These are phyloP conservation scores for Solanum habrochaites DNA, from an alignment of 257 asterid species.

Conservation along the genomic window DNA sequence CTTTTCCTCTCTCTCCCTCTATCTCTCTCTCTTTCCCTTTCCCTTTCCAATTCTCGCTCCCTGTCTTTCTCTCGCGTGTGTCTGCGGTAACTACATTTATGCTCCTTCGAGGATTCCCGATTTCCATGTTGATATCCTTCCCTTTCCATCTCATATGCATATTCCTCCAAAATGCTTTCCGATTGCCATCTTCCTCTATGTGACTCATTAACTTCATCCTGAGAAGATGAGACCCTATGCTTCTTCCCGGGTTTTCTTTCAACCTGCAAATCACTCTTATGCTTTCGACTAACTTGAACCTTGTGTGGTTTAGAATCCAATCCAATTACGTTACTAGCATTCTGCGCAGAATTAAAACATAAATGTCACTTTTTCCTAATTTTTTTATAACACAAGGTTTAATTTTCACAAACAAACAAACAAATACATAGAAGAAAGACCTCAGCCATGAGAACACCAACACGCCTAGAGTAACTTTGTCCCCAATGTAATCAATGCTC, in stretches of 20 bases:
- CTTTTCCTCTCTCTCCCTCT: constrained; percentile 13
- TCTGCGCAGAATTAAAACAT: constrained; percentile 1
- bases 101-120: not conserved
- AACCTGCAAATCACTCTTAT: not conserved
- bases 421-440: constrained; percentile 44
- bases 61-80: not conserved
- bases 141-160: not conserved
- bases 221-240: not conserved
- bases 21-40: constrained; percentile 14
- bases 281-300: constrained; percentile 9
- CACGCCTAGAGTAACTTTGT: constrained; percentile 26
- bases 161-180: not conserved
- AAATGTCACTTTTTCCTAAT: not conserved
- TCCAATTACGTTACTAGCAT: constrained; percentile 17
- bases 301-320: not conserved
- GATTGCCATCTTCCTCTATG: not conserved
- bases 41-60: not conserved
- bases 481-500: constrained; percentile 15
- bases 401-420: constrained; percentile 4
- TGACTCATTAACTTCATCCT: not conserved
- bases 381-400: not conserved
- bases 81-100: not conserved
- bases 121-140: not conserved
- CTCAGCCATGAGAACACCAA: constrained; percentile 63
- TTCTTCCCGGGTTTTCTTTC: not conserved